phyloP scores from a whole-genome alignment of 2,329 filamentous ascomycete species.

The Penicillium freii region DNA sequence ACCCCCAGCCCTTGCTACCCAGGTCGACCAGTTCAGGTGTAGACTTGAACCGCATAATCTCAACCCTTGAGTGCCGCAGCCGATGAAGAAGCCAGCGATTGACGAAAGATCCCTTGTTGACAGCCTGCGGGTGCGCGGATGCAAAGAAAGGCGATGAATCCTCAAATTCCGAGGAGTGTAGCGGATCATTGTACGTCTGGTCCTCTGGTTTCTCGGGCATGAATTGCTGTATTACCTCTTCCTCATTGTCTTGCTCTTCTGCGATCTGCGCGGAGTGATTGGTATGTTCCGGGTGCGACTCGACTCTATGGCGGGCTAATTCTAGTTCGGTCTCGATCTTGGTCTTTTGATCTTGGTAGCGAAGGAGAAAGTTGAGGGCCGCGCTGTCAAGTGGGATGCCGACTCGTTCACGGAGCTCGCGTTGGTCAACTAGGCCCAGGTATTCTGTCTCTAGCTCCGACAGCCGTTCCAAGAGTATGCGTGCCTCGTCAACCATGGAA shows the following conservation, averaged over 20 bases:
- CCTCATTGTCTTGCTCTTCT: background rate
- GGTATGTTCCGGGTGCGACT: background rate
- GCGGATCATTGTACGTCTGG: background rate
- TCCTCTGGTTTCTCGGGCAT: background rate
- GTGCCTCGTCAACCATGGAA: background rate
- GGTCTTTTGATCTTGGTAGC: background rate
- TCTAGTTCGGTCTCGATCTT: background rate
- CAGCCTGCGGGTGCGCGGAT: background rate
- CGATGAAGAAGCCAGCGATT: background rate
- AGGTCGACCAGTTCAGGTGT: background rate
- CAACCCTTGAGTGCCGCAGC: background rate
- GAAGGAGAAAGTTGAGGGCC: background rate
- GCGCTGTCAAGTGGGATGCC: background rate
- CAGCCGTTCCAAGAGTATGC: background rate
- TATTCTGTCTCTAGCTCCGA: background rate
- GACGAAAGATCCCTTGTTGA: background rate
- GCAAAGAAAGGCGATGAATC: background rate
- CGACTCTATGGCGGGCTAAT: background rate
- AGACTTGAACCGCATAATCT: background rate
- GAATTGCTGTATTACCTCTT: background rate
- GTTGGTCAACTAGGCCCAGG: background rate
- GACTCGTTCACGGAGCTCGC: background rate
- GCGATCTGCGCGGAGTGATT: background rate
- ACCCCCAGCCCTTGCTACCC: background rate
- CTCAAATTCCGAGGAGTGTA: background rate